Base-by-base conservation (phyloP, 1,284 basidiomycete species). In the Abortiporus biennis region DNA sequence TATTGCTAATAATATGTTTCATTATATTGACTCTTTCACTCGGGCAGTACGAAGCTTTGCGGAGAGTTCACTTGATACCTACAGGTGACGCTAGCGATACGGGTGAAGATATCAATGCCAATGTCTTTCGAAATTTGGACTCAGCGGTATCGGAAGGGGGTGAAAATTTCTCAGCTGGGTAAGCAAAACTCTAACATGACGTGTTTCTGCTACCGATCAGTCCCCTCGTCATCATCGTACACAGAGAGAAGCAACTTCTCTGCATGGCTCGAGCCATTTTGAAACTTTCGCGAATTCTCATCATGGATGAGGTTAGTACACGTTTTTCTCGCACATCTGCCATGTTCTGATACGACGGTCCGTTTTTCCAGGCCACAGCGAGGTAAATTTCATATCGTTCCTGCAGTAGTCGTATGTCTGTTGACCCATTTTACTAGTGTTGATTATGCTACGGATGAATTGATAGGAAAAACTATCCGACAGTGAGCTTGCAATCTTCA, bases 91-190 rank as follows among this genome's bases (percentile, higher is more conserved):
- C 64, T 0, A 72, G 67, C n/a, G 78, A 76, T 32, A 68, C 66
- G 13, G 66, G 67, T 6, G 72, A 71, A 16, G 66, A 59, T 3
- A 65, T 89, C 45, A 95, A 95, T 54, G 72, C 66, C 25, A 93
- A 93, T 49, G 80, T 92, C 3, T 96, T 96, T 77, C 77, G 80
- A 24, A 82, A 92, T 58, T 71, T 97, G 2, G 88, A 92, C 47
- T 89, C 85, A 1, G 62, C 78, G 11, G 91, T 96, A 8, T 86
- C 85, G 1, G 89, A 91, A 63, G 85, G 85, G 1, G 92, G 92
- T n/a, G 92, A 94, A 33, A 96, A 95, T 63, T 94, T 95, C 59
- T 92, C 86, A 0, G 85, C 86, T 4, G 92, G 92, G 84, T 85
- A 52, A 35, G 72, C 54, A n/a, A n/a, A n/a, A n/a, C n/a, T n/a